Percentiles rank a stretch among this genome's conserved stretches.
Conservation (phyloP, 1,284 basidiomycete species). For the Rhodotorula sp. region DNA sequence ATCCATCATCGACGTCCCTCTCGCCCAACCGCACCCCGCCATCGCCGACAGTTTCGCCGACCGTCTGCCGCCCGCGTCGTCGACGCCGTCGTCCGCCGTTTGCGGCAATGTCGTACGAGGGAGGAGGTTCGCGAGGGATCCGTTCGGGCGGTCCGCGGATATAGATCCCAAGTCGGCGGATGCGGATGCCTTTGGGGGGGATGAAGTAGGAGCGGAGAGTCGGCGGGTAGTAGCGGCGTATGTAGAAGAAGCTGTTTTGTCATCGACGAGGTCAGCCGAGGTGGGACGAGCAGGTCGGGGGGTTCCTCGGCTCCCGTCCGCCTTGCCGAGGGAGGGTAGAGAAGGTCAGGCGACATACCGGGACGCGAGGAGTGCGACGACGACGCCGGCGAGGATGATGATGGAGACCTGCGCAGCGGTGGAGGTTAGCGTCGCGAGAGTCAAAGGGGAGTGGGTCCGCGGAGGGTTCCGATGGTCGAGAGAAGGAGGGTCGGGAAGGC, state of each 20-base stretch:
- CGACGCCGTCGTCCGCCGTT: constrained; percentile 1
- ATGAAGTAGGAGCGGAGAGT: constrained; percentile 30
- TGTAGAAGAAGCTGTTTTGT: constrained; percentile 30
- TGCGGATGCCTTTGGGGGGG: constrained; percentile 24
- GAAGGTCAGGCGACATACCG: constrained; percentile 8
- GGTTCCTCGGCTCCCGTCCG: too few relatives aligned
- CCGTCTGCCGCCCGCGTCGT: constrained; percentile 25
- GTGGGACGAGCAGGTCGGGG: too few relatives aligned
- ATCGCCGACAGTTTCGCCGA: constrained; percentile 28
- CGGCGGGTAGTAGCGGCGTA: constrained; percentile 26
- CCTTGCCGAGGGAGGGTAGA: background rate
- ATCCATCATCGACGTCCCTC: constrained; percentile 29
- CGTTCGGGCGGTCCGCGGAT: constrained; percentile 21
- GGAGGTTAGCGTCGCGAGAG: too few relatives aligned
- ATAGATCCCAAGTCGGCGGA: constrained; percentile 16
- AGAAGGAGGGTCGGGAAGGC: background rate
- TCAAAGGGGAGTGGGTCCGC: background rate
- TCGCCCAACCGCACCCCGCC: constrained; percentile 25
- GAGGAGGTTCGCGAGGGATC: constrained; percentile 1
- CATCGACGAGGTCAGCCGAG: too few relatives aligned
- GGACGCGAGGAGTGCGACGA: constrained; percentile 17
- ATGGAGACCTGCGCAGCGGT: constrained; percentile 9
- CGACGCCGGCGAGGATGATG: constrained; percentile 21
- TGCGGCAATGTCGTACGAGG: background rate
- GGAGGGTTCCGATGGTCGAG: background rate